Percentiles rank a stretch among this genome's conserved stretches.
Conservation (phyloP, 345 rosid genomes). For the Eucalyptus grandis region DNA sequence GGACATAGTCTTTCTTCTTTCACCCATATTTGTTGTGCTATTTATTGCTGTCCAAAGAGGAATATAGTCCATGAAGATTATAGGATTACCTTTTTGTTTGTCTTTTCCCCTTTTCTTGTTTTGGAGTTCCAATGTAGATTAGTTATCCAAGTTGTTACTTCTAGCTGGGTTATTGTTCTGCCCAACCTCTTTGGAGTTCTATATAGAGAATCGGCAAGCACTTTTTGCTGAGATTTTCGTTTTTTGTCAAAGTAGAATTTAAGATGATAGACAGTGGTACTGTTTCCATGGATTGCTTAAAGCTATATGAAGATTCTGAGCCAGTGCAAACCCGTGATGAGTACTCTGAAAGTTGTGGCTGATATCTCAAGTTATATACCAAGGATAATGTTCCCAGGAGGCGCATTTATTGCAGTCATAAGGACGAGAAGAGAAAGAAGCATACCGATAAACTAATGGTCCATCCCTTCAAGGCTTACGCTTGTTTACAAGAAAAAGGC, state of each 20-base stretch:
- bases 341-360: neutral
- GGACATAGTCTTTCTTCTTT: conserved; percentile 48
- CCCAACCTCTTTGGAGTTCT: neutral
- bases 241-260: neutral
- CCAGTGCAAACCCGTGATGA: neutral
- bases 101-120: neutral
- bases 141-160: neutral
- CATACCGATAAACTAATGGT: neutral
- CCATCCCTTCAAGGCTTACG: neutral
- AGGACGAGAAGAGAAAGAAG: neutral
- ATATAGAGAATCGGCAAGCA: neutral
- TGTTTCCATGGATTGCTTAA: neutral
- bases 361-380: neutral
- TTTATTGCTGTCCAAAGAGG: conserved; percentile 44
- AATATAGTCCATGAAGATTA: neutral
- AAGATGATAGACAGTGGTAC: neutral
- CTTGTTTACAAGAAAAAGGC: neutral
- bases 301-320: neutral
- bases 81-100: neutral
- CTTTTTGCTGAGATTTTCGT: neutral
- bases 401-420: neutral
- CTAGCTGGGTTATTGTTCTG: neutral
- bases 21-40: conserved; percentile 54
- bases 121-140: neutral
- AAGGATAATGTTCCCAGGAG: neutral